These are phyloP conservation scores for Plasmopara halstedii DNA, from an alignment of 352 stramenopile genomes.

Conservation along the genomic window DNA sequence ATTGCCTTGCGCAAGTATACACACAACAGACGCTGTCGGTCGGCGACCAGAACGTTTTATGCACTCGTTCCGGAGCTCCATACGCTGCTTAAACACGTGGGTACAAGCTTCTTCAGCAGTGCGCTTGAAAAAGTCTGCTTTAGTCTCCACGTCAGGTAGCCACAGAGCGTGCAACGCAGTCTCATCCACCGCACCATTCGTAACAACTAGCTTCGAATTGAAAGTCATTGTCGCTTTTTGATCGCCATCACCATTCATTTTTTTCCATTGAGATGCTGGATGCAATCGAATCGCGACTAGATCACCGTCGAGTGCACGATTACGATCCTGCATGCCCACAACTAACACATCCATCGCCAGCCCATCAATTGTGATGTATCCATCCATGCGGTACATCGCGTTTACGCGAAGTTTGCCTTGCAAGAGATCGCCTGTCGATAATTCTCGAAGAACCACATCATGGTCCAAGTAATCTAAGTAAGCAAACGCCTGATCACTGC, in stretches of 20 bases:
- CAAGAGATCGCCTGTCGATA: conserved; percentile 32
- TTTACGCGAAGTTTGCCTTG: conserved; percentile 78
- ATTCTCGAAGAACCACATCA: conserved; percentile 20
- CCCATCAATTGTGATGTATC: conserved; percentile 71
- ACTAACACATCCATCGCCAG: conserved; percentile 69
- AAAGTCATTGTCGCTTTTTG: neutral
- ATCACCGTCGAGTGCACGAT: conserved; percentile 76
- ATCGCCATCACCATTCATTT: conserved; percentile 20
- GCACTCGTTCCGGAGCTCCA: conserved; percentile 23
- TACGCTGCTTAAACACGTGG: conserved; percentile 20
- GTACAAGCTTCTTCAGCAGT: conserved; percentile 8
- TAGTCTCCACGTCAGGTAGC: conserved; percentile 32
- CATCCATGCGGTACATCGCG: conserved; percentile 55
- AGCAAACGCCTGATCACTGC: conserved; percentile 4
- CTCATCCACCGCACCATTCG: conserved; percentile 20
- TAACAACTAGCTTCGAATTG: conserved; percentile 15
- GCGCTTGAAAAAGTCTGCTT: conserved; percentile 25
- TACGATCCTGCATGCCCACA: conserved; percentile 60
- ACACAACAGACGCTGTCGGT: conserved; percentile 62
- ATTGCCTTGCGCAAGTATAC: conserved; percentile 54
- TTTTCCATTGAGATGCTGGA: conserved; percentile 50
- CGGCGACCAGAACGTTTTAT: conserved; percentile 26
- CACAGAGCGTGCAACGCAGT: conserved; percentile 39
- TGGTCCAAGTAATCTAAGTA: conserved; percentile 37
- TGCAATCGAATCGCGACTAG: conserved; percentile 59